A percentile compares a stretch with the other conserved stretches of the same genome.
Evolutionary conservation across 2,329 filamentous ascomycete genomes (phyloP).

Genomic region (Diaporthe sp.): DNA sequence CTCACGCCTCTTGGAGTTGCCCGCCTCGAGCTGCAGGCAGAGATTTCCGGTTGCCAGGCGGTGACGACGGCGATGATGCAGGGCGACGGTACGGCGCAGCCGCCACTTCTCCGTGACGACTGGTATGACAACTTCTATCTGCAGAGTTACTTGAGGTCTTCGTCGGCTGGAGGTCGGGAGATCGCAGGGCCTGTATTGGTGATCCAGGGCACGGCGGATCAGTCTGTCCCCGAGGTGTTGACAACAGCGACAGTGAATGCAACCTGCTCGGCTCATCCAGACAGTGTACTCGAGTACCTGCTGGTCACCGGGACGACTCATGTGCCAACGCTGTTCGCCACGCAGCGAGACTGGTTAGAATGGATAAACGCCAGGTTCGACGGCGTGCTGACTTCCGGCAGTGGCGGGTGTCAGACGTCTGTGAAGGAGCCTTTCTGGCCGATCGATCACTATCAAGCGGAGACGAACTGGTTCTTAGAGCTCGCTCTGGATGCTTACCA

Average conservation of each 20-base stretch:
- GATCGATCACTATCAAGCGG: constrained; percentile 27
- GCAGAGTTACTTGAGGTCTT: constrained; percentile 43
- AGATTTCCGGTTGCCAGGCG: constrained; percentile 19
- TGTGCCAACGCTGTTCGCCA: constrained; percentile 26
- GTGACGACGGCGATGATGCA: constrained; percentile 30
- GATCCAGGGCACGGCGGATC: constrained; percentile 49
- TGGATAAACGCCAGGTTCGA: constrained; percentile 27
- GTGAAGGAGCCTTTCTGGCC: constrained; percentile 21
- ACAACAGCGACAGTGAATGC: constrained; percentile 38
- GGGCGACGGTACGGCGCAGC: constrained; percentile 27
- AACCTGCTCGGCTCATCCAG: constrained; percentile 41
- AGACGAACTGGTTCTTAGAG: constrained; percentile 15
- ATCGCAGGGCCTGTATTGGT: constrained; percentile 53
- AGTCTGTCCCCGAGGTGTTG: constrained; percentile 34
- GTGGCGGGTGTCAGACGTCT: not conserved
- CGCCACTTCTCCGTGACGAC: constrained; percentile 38
- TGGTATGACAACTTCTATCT: constrained; percentile 43
- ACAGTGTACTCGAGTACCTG: constrained; percentile 40
- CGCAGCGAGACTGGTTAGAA: not conserved
- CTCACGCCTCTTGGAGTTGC: constrained; percentile 45
- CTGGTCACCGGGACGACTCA: constrained; percentile 36
- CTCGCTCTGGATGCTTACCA: not conserved
- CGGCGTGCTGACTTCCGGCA: not conserved
- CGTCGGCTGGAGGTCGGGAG: constrained; percentile 47
- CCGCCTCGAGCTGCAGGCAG: constrained; percentile 40